Evolutionary conservation across 345 rosid genomes (phyloP).

Genomic region (Brassica juncea): DNA sequence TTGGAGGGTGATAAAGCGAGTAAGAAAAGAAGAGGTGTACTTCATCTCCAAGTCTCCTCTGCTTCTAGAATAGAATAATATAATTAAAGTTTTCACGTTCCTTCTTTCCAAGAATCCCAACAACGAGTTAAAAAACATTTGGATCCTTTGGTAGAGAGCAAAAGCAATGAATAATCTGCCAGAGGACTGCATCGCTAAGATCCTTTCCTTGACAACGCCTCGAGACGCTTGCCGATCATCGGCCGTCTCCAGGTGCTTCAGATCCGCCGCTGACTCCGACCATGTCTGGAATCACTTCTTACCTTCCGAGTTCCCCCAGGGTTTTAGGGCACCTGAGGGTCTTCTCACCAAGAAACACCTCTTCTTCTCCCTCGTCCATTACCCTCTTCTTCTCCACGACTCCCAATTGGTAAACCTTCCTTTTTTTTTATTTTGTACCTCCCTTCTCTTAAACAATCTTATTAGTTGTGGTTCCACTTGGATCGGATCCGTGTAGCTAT

Average conservation of each 20-base stretch:
- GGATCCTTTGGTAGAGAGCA: neutral
- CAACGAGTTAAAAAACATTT: neutral
- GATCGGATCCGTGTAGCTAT: neutral
- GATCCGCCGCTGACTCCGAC: slow-evolving; percentile 64
- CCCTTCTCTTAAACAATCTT: neutral
- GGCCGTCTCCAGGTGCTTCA: slow-evolving; percentile 50
- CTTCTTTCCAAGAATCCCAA: neutral
- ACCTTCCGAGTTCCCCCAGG: slow-evolving; percentile 51
- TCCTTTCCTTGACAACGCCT: slow-evolving; percentile 64
- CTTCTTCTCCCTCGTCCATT: slow-evolving; percentile 43
- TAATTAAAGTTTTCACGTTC: neutral
- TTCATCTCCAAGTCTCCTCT: neutral
- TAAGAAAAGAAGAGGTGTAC: slow-evolving; percentile 17
- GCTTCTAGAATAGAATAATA: neutral
- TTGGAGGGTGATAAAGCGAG: neutral
- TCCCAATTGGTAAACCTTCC: slow-evolving; percentile 42
- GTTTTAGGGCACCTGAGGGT: slow-evolving; percentile 19
- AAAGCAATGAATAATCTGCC: slow-evolving; percentile 46
- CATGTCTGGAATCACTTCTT: slow-evolving; percentile 61
- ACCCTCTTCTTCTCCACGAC: slow-evolving; percentile 45
- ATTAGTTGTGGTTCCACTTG: neutral
- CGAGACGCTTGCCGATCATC: slow-evolving; percentile 58
- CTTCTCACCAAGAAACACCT: slow-evolving; percentile 3
- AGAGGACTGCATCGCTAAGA: slow-evolving; percentile 52
- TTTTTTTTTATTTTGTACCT: neutral